Conservation (phyloP, 2,329 filamentous ascomycete species). For the Pyrenochaeta sp. region DNA sequence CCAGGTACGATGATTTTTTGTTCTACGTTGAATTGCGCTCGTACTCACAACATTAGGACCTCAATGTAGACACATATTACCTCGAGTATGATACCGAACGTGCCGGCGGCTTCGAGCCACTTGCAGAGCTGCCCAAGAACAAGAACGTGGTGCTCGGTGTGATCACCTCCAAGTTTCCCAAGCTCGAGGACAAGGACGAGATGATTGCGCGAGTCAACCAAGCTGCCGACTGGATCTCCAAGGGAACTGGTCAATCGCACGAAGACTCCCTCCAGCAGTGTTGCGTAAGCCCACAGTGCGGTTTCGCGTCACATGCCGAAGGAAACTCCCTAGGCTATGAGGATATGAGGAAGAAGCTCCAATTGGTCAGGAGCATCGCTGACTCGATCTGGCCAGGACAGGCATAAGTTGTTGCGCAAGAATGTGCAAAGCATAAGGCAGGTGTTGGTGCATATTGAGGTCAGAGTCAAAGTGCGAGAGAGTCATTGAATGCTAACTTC, state of each 20-base stretch:
- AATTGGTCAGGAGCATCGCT: slow-evolving; percentile 73
- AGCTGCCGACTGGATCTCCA: slow-evolving; percentile 71
- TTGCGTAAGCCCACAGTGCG: slow-evolving; percentile 47
- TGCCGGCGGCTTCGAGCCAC: slow-evolving; percentile 57
- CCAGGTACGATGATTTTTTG: slow-evolving; percentile 29
- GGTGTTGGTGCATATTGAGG: too few species aligned
- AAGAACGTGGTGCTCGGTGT: slow-evolving; percentile 59
- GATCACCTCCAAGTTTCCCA: slow-evolving; percentile 56
- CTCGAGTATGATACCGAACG: slow-evolving; percentile 57
- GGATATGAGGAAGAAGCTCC: slow-evolving; percentile 77
- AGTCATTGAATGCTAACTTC: slow-evolving; percentile 28
- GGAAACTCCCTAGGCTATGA: slow-evolving; percentile 73
- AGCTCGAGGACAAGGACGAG: slow-evolving; percentile 55
- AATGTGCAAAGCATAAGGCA: too few species aligned
- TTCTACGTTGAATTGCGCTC: not conserved
- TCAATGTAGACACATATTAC: slow-evolving; percentile 52
- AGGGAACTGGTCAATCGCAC: slow-evolving; percentile 68
- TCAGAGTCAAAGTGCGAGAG: too few species aligned
- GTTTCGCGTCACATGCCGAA: slow-evolving; percentile 71
- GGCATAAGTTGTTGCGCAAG: slow-evolving; percentile 40
- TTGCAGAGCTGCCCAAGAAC: slow-evolving; percentile 53
- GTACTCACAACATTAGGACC: slow-evolving; percentile 31
- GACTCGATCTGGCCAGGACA: slow-evolving; percentile 73
- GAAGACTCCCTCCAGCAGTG: slow-evolving; percentile 74
- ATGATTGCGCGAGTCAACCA: slow-evolving; percentile 56